phyloP scores from a whole-genome alignment of 306 rosid species.

The Lathyrus oleraceus region DNA sequence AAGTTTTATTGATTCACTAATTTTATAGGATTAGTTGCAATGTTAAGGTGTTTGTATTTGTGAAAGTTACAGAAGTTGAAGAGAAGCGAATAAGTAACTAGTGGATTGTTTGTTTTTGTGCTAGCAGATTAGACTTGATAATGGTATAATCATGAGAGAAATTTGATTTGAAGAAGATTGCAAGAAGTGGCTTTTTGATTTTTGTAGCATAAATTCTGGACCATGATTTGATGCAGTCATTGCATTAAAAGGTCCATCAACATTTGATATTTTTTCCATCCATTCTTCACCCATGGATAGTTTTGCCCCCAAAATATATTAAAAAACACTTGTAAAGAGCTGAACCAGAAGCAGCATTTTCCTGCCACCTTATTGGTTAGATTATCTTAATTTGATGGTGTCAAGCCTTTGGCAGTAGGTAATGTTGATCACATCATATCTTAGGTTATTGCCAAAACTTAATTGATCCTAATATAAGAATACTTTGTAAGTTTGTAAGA shows the following conservation, averaged over 20 bases:
- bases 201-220: neutral
- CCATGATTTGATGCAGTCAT: too few relatives aligned
- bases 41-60: neutral
- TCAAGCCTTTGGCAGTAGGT: too few relatives aligned
- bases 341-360: too few relatives aligned
- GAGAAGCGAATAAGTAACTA: neutral
- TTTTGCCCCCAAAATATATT: too few relatives aligned
- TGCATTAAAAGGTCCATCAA: too few relatives aligned
- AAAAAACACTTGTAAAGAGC: too few relatives aligned
- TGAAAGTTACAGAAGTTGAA: neutral
- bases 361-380: too few relatives aligned
- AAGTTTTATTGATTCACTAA: neutral
- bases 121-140: neutral
- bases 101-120: neutral
- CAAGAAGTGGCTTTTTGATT: constrained; percentile 2
- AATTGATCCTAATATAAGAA: neutral
- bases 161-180: neutral
- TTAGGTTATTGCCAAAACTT: neutral
- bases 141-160: neutral
- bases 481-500: neutral
- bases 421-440: too few relatives aligned
- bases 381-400: too few relatives aligned
- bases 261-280: too few relatives aligned
- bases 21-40: constrained; percentile 1
- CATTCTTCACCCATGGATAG: too few relatives aligned